Conservation (phyloP, 2,329 filamentous ascomycete species). For the Phialocephala sp. region DNA sequence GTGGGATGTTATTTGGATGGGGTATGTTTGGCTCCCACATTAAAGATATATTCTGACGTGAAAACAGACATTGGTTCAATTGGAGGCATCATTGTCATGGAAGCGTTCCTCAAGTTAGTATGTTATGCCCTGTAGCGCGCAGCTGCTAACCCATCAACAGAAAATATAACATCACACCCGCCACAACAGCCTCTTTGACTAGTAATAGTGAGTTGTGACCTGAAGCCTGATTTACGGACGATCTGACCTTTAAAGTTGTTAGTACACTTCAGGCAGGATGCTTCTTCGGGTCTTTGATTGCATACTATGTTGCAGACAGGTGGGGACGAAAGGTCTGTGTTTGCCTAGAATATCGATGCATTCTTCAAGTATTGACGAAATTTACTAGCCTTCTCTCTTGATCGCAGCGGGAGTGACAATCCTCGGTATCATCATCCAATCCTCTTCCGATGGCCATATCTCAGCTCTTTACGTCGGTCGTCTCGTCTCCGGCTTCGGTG, state of each 20-base stretch:
- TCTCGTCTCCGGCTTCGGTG: conserved; percentile 56
- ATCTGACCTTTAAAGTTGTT: conserved; percentile 53
- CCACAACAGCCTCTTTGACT: conserved; percentile 55
- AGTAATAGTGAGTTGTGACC: conserved; percentile 50
- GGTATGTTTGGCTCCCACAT: conserved; percentile 27
- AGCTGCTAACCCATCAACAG: conserved; percentile 47
- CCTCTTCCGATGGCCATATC: conserved; percentile 63
- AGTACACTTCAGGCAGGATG: conserved; percentile 74
- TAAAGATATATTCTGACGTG: background rate
- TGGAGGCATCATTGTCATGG: conserved; percentile 74
- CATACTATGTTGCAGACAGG: conserved; percentile 45
- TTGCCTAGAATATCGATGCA: background rate
- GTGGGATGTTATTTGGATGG: conserved; percentile 68
- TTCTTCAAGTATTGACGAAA: background rate
- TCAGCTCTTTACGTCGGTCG: conserved; percentile 67
- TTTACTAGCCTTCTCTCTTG: conserved; percentile 51
- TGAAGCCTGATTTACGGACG: too few relatives aligned
- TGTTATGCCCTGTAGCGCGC: background rate
- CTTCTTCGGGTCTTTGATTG: conserved; percentile 66
- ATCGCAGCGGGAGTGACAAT: conserved; percentile 61
- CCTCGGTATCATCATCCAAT: conserved; percentile 68
- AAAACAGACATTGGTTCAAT: conserved; percentile 71
- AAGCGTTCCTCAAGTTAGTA: conserved; percentile 60
- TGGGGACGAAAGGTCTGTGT: conserved; percentile 35
- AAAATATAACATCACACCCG: conserved; percentile 45